Evolutionary conservation across 352 stramenopile genomes (phyloP), one percentile per base, ranked within the genome.

Genomic region (Phytophthora citrophthora): DNA sequence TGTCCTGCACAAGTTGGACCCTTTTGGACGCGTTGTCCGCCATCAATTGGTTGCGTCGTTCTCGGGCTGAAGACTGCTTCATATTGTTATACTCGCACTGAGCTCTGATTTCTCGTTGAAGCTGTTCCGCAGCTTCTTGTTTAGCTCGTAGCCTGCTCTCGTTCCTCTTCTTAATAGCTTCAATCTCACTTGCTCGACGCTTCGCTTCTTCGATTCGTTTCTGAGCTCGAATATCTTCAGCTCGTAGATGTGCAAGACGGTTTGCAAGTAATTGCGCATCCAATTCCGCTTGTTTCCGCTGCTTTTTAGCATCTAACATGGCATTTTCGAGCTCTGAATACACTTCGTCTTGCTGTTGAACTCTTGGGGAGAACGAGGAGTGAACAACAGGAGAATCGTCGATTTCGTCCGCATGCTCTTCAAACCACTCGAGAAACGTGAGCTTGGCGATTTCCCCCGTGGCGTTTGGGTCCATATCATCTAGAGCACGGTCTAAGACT

Each of bases 191-290:
- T 2, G 80, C 79, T 27, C 86, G 77, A 11, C 75, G 68, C 18
- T 89, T 89, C 4, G 81, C 81, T 18, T 89, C 85, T 32, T 89
- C 81, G n/a, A 91, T 90, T 1, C 85, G 75, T 41, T 81, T 82
- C 48, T 89, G 76, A 0, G 83, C 78, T 1, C 69, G 70, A 20
- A 61, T 72, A 16, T 93, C 85, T 41, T 91, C 83, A 4, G 76
- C 66, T 0, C 77, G 77, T 12, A 93, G 60, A 49, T 92, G 83
- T 26, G 79, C 50, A 4, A 94, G 72, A 2, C 83, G 81, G 45
- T 91, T 94, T 3, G 69, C 74, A 13, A 94, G 65, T 40, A 90
- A 34, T 32, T 88, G 59, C 3, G 84, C 74, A 46, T 92, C 86
- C 0, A 61, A 70, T 26, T 92, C 83, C 4, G 73, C 67, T 44